phyloP scores from a whole-genome alignment of 106 monocot species.

The Dioscorea alata region DNA sequence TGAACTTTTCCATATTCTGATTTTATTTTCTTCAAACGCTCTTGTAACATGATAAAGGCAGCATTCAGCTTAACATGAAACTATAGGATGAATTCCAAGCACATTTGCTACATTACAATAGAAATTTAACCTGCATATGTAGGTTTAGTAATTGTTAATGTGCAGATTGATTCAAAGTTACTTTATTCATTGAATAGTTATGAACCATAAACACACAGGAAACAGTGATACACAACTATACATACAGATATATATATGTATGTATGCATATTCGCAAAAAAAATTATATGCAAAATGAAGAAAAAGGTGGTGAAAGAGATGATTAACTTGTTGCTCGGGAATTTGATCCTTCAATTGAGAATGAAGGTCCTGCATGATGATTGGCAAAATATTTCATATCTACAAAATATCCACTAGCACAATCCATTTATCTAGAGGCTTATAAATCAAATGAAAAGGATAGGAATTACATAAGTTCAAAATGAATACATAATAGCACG shows the following conservation, averaged over 20 bases:
- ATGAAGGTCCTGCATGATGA: conserved; percentile 69
- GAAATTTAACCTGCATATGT: neutral
- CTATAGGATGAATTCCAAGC: neutral
- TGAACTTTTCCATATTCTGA: conserved; percentile 86
- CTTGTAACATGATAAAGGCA: conserved; percentile 31
- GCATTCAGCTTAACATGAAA: neutral
- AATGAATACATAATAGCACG: neutral
- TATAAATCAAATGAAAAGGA: neutral
- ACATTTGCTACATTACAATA: neutral
- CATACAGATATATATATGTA: neutral
- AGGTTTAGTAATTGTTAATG: neutral
- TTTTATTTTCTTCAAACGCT: conserved; percentile 89
- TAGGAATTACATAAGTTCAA: neutral
- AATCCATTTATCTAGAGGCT: neutral
- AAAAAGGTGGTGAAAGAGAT: conserved; percentile 26
- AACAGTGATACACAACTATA: neutral
- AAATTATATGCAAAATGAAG: neutral
- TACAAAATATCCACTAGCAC: neutral
- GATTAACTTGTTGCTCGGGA: conserved; percentile 88
- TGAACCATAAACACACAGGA: neutral
- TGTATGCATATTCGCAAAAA: neutral
- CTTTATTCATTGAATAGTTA: neutral
- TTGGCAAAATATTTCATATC: neutral
- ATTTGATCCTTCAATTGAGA: conserved; percentile 79
- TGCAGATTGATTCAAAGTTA: neutral